These are phyloP conservation scores for Dendryphion nanum DNA, from an alignment of 2,329 filamentous ascomycete species.

Conservation along the genomic window DNA sequence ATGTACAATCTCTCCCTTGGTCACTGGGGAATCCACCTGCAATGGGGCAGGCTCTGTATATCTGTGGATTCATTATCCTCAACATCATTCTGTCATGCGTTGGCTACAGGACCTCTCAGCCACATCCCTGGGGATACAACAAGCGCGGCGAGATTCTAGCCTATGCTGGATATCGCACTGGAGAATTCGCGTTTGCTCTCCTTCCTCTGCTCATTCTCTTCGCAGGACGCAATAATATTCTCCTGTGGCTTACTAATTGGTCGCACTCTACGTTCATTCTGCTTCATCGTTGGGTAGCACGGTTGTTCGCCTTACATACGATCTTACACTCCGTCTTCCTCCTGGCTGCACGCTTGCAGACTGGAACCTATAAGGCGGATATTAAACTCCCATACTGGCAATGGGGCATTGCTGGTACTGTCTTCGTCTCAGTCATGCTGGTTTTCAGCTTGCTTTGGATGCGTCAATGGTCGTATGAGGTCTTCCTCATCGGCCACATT, in stretches of 20 bases:
- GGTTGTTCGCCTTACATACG: conserved; percentile 46
- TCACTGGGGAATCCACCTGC: not conserved
- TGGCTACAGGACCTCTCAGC: not conserved
- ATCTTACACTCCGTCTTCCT: conserved; percentile 47
- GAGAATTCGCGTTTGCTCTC: conserved; percentile 42
- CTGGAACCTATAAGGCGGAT: conserved; percentile 17
- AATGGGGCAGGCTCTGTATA: conserved; percentile 44
- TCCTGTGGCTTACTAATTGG: conserved; percentile 52
- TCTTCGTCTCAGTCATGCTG: not conserved
- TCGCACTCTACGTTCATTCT: conserved; percentile 50
- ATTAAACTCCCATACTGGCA: conserved; percentile 7
- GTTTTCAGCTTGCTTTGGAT: conserved; percentile 1
- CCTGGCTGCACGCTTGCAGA: conserved; percentile 32
- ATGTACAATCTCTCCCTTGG: not conserved
- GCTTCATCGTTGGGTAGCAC: conserved; percentile 42
- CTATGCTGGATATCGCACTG: conserved; percentile 43
- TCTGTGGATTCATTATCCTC: conserved; percentile 22
- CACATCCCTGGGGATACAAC: conserved; percentile 16
- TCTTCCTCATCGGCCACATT: conserved; percentile 48
- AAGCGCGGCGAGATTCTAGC: conserved; percentile 27
- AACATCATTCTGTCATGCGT: conserved; percentile 7
- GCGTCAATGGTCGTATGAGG: conserved; percentile 1
- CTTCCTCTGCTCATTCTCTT: conserved; percentile 47
- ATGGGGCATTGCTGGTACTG: conserved; percentile 4
- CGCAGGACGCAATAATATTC: conserved; percentile 48